Evolutionary conservation across 805 yeast genomes (phyloP).

Genomic region (Candida khao-thaluensis): DNA sequence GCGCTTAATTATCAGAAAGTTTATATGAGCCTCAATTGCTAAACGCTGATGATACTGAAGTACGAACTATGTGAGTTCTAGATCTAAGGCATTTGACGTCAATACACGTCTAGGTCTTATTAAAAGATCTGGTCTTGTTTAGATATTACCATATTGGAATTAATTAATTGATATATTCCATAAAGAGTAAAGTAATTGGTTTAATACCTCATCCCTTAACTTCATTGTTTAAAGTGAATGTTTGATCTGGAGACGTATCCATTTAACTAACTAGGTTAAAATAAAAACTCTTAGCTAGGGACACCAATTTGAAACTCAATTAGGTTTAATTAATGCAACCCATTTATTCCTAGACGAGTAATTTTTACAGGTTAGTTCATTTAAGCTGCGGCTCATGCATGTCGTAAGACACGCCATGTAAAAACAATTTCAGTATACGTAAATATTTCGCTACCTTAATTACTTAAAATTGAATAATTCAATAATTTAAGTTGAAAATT

Average conservation of each 20-base stretch:
- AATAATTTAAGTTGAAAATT: no score
- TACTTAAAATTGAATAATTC: slow-evolving; percentile 5
- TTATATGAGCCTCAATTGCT: no score
- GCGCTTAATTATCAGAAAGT: no score
- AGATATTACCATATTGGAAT: background rate
- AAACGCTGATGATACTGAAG: no score
- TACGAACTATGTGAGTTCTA: no score
- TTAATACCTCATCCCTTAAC: slow-evolving; percentile 1
- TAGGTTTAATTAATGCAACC: background rate
- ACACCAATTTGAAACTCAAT: background rate
- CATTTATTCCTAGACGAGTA: background rate
- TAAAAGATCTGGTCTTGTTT: no score
- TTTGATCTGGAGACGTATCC: background rate
- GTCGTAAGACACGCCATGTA: slow-evolving; percentile 5
- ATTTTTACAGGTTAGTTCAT: slow-evolving; percentile 1
- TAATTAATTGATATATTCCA: slow-evolving; percentile 2
- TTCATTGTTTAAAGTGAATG: background rate
- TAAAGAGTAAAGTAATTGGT: slow-evolving; percentile 1
- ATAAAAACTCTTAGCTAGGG: background rate
- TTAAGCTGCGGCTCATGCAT: slow-evolving; percentile 2
- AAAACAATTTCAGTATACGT: background rate
- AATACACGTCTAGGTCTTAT: no score
- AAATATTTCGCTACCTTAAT: background rate
- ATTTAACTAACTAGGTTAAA: slow-evolving; percentile 2
- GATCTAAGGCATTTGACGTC: no score